Conservation (phyloP, 2,329 filamentous ascomycete species). For the Talaromyces sp. region DNA sequence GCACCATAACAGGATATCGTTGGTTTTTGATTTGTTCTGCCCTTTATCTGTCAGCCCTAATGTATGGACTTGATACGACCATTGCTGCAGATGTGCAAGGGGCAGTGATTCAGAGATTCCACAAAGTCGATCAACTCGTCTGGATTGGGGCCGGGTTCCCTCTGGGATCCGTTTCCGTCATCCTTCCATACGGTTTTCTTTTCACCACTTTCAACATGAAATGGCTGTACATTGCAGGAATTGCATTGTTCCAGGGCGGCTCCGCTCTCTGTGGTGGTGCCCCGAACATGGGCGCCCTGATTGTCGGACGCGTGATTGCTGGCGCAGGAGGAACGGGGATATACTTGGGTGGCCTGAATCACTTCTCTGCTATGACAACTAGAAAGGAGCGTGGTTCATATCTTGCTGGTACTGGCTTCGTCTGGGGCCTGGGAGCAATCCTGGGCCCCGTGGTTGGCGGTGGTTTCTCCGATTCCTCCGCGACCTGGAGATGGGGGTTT, state of each 20-base stretch:
- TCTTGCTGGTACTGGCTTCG: not conserved
- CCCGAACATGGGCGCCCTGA: not conserved
- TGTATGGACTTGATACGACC: conserved; percentile 41
- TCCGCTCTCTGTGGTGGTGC: not conserved
- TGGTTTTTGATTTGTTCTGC: conserved; percentile 22
- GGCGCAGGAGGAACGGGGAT: not conserved
- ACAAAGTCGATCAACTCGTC: conserved; percentile 20
- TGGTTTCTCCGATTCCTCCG: too few species aligned
- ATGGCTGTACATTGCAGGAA: not conserved
- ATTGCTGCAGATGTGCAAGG: conserved; percentile 47
- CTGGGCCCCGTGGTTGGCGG: not conserved
- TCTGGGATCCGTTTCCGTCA: not conserved
- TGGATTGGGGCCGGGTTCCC: too few species aligned
- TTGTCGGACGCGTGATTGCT: not conserved
- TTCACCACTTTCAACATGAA: not conserved
- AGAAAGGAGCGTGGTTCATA: not conserved
- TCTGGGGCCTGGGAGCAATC: not conserved
- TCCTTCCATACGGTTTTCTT: not conserved
- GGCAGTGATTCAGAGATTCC: conserved; percentile 36
- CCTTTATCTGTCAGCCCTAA: conserved; percentile 35
- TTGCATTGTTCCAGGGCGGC: not conserved
- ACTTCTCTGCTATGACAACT: too few species aligned
- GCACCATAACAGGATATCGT: too few species aligned
- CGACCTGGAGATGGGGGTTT: not conserved
- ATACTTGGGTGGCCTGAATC: not conserved